Evolutionary conservation across 495 filamentous ascomycete species (phyloP).

Genomic region (Penicillium cataractarum): DNA sequence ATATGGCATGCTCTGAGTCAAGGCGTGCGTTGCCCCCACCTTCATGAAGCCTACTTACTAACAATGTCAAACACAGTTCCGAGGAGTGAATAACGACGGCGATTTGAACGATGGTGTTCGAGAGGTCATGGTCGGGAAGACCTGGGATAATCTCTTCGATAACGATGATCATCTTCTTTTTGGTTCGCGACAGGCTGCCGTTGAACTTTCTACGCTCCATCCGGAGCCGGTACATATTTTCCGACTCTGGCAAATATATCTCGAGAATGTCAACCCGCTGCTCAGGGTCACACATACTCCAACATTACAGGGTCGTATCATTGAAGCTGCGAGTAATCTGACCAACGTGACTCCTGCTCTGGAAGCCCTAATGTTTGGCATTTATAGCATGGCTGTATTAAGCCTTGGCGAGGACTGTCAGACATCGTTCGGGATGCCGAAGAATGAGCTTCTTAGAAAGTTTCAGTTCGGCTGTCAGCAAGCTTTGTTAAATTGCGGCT

Average conservation of each 20-base stretch:
- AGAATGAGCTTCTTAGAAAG: conserved; percentile 44
- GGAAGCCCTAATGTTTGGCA: conserved; percentile 57
- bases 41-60: background rate
- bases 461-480: conserved; percentile 60
- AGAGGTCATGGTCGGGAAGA: conserved; percentile 41
- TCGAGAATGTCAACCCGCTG: conserved; percentile 56
- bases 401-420: conserved; percentile 52
- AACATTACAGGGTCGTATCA: conserved; percentile 48
- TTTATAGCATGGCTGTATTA: conserved; percentile 55
- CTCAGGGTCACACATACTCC: conserved; percentile 58
- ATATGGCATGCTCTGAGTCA: conserved; percentile 54
- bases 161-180: conserved; percentile 53
- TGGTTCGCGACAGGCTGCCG: conserved; percentile 39
- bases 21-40: conserved; percentile 37
- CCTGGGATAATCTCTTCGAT: conserved; percentile 46
- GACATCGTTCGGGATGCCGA: conserved; percentile 44
- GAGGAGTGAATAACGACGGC: conserved; percentile 23
- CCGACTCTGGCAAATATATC: conserved; percentile 52
- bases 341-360: conserved; percentile 24
- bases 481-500: conserved; percentile 51
- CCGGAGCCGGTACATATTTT: conserved; percentile 48
- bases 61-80: conserved; percentile 4
- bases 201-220: conserved; percentile 53
- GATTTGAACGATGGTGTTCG: conserved; percentile 32
- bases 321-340: conserved; percentile 38